Percentiles rank a stretch among this genome's conserved stretches.
These are phyloP conservation scores for Silybum marianum DNA, from an alignment of 129 eudicot species.

Conservation along the genomic window DNA sequence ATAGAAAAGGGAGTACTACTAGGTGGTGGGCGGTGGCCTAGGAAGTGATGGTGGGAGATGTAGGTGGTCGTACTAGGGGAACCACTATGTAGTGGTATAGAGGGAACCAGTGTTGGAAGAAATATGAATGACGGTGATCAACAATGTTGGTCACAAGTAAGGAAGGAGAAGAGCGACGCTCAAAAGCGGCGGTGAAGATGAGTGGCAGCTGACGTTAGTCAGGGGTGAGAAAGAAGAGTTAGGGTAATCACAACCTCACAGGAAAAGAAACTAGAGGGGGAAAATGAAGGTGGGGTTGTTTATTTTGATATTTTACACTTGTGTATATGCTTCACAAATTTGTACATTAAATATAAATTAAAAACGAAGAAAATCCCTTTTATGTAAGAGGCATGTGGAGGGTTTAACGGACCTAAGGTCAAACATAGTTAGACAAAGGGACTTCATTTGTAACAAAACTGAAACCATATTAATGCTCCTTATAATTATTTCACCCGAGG, in stretches of 20 bases:
- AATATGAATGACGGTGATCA: background rate
- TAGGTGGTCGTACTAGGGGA: background rate
- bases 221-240: background rate
- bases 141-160: background rate
- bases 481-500: background rate
- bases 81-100: background rate
- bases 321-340: background rate
- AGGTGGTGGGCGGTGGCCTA: background rate
- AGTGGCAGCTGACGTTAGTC: background rate
- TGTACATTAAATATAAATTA: background rate
- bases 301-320: background rate
- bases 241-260: background rate
- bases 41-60: background rate
- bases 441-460: background rate
- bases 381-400: background rate
- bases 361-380: background rate
- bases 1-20: background rate
- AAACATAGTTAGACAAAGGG: background rate
- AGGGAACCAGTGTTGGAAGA: background rate
- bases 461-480: background rate
- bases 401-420: background rate
- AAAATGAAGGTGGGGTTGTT: background rate
- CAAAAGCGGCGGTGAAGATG: background rate
- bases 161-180: background rate
- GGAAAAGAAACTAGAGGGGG: background rate